Evolutionary conservation across 345 rosid species (phyloP), one percentile per base, ranked within the genome.

Genomic region (Adansonia digitata): DNA sequence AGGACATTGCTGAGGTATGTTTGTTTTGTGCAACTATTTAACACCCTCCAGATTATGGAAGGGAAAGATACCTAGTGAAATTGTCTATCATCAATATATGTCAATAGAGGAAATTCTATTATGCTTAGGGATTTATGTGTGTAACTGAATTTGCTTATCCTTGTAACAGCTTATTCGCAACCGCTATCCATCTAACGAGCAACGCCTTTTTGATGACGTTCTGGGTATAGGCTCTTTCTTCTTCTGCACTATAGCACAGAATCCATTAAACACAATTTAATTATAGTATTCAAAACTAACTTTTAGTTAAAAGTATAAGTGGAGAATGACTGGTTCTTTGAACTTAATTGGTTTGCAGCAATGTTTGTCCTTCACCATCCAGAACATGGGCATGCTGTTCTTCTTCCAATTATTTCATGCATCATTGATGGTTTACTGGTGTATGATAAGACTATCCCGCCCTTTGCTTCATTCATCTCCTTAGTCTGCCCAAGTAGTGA

Each of bases 331-430:
- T 45, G 35, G 24, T 72, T 79, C 76, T 11, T 71, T 63, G 24
- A 17, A 75, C 77, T 72, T n/a, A 20, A 15, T 75, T 71, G 71
- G 64, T 78, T 75, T 74, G 74, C 93, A 94, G 98, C 98, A 12
- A 94, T 72, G 22, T 94, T 94, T 88, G 98, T 94, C 79, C 95
- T 92, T 71, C 92, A 94, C 79, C 98, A 94, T 80, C 98, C 98
- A 24, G 98, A 94, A 86, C 97, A 92, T 77, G 98, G 98, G 56
- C 97, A 88, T 75, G 97, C 98, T n/a, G 98, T 94, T 62, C 84
- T 90, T 85, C 97, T 90, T 88, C 98, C 97, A 9, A 91, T 94
- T 42, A 94, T 94, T 80, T 92, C 98, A 78, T 89, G 91, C 69
- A 87, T 94, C 80, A 92, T 94, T 71, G 98, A 90, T 80, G 97